Percentiles rank a stretch among this genome's conserved stretches.
These are phyloP conservation scores for Ophiocordyceps robertsii DNA, from an alignment of 2,329 filamentous ascomycete genomes.

Conservation along the genomic window DNA sequence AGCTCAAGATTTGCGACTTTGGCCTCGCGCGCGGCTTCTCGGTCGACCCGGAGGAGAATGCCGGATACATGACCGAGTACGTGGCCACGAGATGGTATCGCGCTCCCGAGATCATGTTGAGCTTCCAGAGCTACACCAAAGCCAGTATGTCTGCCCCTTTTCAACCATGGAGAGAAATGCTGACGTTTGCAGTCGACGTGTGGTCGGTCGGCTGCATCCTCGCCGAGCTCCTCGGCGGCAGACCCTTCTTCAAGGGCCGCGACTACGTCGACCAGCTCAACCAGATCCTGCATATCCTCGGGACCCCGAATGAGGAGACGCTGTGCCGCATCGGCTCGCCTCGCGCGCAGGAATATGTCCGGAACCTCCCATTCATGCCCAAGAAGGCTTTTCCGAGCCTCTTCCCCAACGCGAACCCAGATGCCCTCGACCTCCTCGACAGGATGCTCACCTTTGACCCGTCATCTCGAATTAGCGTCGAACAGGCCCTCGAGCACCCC, in stretches of 20 bases:
- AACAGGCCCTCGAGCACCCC: constrained; percentile 88
- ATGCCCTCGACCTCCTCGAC: constrained; percentile 89
- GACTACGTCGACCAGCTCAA: constrained; percentile 99
- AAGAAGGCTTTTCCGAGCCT: constrained; percentile 82
- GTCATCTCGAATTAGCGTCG: constrained; percentile 81
- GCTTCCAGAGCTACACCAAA: constrained; percentile 99
- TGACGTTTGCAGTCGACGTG: constrained; percentile 61
- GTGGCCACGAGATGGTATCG: constrained; percentile 92
- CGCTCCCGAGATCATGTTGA: constrained; percentile 97
- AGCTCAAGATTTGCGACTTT: constrained; percentile 98
- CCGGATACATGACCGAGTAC: constrained; percentile 99
- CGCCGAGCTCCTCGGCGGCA: constrained; percentile 85
- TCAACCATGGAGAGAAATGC: background rate
- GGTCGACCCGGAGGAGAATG: constrained; percentile 93
- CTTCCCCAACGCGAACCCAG: constrained; percentile 90
- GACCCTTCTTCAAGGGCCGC: constrained; percentile 97
- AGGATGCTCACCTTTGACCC: constrained; percentile 97
- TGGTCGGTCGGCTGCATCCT: constrained; percentile 99
- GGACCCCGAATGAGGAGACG: constrained; percentile 91
- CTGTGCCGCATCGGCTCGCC: constrained; percentile 87
- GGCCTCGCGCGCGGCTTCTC: constrained; percentile 94
- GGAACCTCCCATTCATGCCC: constrained; percentile 87
- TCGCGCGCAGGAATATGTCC: constrained; percentile 93
- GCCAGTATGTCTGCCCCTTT: constrained; percentile 55
- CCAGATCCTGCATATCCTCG: constrained; percentile 96